These are phyloP conservation scores for Emergomyces orientalis DNA, from an alignment of 2,329 filamentous ascomycete genomes.

Conservation along the genomic window DNA sequence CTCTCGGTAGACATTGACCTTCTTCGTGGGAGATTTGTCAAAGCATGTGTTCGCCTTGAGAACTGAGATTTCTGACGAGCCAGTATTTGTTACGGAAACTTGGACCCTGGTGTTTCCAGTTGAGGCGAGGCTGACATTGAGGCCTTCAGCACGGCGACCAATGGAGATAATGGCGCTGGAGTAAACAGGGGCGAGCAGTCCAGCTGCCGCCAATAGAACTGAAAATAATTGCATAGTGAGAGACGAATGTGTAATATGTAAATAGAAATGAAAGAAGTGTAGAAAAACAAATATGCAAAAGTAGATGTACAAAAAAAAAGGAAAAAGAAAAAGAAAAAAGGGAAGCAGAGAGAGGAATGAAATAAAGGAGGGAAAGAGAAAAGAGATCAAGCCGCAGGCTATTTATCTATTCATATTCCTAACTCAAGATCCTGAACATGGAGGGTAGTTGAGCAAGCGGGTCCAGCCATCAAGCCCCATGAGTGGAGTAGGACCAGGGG, in stretches of 20 bases:
- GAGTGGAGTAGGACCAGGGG: not conserved
- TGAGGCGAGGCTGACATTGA: slow-evolving; percentile 11
- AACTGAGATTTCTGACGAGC: slow-evolving; percentile 1
- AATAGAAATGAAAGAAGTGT: not conserved
- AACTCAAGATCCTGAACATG: not conserved
- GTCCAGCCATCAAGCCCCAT: not conserved
- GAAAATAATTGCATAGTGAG: slow-evolving; percentile 9
- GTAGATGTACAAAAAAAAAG: not conserved
- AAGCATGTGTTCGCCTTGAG: slow-evolving; percentile 13
- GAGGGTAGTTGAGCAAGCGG: not conserved
- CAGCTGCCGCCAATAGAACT: slow-evolving; percentile 9
- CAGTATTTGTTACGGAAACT: slow-evolving; percentile 13
- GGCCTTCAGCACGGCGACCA: slow-evolving; percentile 3
- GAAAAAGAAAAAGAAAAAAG: not conserved
- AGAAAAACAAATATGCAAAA: not conserved
- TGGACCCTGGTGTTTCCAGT: slow-evolving; percentile 13
- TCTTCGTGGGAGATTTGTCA: slow-evolving; percentile 9
- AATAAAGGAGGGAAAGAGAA: not conserved
- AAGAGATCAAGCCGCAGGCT: not conserved
- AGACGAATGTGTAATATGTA: not conserved
- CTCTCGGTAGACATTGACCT: slow-evolving; percentile 10
- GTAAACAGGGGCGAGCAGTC: slow-evolving; percentile 4
- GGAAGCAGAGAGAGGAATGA: not conserved
- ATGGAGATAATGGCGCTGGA: slow-evolving; percentile 2
- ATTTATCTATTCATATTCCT: not conserved